phyloP scores from a whole-genome alignment of 305 asterid species.

The Fraxinus xanthoxyloides region DNA sequence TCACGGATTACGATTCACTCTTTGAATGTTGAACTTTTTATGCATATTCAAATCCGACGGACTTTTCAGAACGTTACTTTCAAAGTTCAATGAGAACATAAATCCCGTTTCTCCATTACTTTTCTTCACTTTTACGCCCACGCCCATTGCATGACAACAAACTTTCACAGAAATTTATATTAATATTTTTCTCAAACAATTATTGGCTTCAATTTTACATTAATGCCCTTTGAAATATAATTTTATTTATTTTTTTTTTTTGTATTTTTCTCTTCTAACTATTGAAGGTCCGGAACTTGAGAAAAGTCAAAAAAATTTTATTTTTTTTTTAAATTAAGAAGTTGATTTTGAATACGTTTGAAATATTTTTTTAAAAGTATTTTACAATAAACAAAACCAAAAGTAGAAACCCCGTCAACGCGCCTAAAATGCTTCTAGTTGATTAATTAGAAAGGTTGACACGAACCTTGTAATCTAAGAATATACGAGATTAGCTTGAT shows the following conservation, averaged over 20 bases:
- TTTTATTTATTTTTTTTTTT: no score
- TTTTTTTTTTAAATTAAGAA: no score
- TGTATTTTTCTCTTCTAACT: background rate
- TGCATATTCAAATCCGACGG: background rate
- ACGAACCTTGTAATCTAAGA: background rate
- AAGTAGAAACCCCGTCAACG: no score
- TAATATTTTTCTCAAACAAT: background rate
- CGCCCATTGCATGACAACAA: background rate
- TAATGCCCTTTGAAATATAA: background rate
- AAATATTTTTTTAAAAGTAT: no score
- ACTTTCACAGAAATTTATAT: background rate
- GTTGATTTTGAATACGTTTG: no score
- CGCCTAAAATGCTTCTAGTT: no score
- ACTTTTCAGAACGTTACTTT: constrained; percentile 1
- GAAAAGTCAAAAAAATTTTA: no score
- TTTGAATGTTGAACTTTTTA: constrained; percentile 15
- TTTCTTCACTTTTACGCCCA: background rate
- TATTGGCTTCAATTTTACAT: background rate
- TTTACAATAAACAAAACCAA: no score
- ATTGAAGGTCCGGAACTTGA: background rate
- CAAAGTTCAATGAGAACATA: constrained; percentile 11
- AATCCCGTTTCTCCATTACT: constrained; percentile 7
- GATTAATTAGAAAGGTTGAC: background rate
- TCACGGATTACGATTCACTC: background rate
- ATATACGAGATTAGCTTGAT: background rate